Conservation (phyloP, 176 grass and related monocot species). For the Elymus sibiricus region DNA sequence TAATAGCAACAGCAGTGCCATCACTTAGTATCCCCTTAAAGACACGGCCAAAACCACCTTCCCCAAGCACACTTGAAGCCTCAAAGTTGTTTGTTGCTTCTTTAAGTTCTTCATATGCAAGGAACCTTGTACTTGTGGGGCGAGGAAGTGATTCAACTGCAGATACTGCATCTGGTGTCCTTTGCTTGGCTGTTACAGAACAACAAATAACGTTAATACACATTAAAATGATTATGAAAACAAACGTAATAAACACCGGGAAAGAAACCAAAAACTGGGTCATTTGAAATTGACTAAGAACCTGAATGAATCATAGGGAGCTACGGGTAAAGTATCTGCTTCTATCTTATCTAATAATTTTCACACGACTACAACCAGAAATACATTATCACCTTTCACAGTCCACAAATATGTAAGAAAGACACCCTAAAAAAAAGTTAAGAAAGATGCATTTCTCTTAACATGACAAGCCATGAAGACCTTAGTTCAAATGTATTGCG, state of each 20-base stretch:
- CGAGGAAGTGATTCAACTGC: constrained; percentile 71
- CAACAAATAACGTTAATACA: not conserved
- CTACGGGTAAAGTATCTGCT: not conserved
- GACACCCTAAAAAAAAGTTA: not conserved
- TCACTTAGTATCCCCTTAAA: constrained; percentile 83
- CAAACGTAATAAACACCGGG: not conserved
- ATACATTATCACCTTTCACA: constrained; percentile 7
- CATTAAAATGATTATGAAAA: not conserved
- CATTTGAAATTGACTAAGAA: constrained; percentile 18
- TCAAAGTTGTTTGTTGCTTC: constrained; percentile 96
- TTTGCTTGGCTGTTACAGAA: constrained; percentile 59
- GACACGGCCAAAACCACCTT: constrained; percentile 96
- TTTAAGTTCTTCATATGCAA: constrained; percentile 89
- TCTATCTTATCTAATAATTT: not conserved
- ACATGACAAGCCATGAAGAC: constrained; percentile 13
- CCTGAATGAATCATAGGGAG: not conserved
- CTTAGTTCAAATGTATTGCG: constrained; percentile 12
- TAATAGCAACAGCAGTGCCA: constrained; percentile 95
- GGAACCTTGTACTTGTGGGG: constrained; percentile 82
- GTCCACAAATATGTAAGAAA: not conserved
- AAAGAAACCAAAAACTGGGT: not conserved
- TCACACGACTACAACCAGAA: constrained; percentile 14
- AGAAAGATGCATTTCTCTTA: constrained; percentile 8
- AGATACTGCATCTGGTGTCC: constrained; percentile 65
- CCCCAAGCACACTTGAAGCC: constrained; percentile 71